phyloP scores from a whole-genome alignment of 2,329 filamentous ascomycete genomes.

The Epichloe aotearoae region DNA sequence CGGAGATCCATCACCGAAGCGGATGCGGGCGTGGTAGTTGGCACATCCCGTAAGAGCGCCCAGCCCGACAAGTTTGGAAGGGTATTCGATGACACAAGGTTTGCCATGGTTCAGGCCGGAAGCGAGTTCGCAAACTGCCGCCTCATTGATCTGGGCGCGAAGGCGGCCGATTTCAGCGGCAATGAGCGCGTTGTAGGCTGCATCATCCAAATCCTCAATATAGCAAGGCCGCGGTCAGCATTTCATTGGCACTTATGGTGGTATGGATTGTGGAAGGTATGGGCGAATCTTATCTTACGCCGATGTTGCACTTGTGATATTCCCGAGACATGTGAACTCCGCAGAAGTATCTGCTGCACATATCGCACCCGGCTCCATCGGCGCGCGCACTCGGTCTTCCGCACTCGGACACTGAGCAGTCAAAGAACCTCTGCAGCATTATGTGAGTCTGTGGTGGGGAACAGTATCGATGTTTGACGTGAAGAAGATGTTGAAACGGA shows the following conservation, averaged over 20 bases:
- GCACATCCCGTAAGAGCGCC: conserved; percentile 14
- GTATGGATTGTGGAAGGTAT: too few species aligned
- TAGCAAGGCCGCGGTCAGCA: too few species aligned
- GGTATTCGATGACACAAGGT: conserved; percentile 6
- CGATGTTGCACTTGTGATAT: conserved; percentile 3
- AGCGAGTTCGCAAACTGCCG: conserved; percentile 9
- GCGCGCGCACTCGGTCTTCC: conserved; percentile 3
- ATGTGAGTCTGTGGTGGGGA: too few species aligned
- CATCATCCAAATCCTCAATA: neutral
- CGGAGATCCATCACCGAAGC: conserved; percentile 13
- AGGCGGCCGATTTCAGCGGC: conserved; percentile 7
- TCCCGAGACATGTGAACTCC: neutral
- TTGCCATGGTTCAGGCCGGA: conserved; percentile 7
- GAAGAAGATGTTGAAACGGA: too few species aligned
- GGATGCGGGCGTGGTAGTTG: conserved; percentile 17
- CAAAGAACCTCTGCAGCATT: too few species aligned
- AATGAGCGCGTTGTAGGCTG: conserved; percentile 3
- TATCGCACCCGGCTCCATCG: conserved; percentile 5
- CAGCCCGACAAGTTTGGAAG: conserved; percentile 2
- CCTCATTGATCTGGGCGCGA: conserved; percentile 7
- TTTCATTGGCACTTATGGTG: too few species aligned
- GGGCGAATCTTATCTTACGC: too few species aligned
- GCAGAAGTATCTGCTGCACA: conserved; percentile 5
- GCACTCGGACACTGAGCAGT: too few species aligned
- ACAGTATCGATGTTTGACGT: too few species aligned